Conservation (phyloP, 768 basidiomycete genomes). For the Mycena galopus region DNA sequence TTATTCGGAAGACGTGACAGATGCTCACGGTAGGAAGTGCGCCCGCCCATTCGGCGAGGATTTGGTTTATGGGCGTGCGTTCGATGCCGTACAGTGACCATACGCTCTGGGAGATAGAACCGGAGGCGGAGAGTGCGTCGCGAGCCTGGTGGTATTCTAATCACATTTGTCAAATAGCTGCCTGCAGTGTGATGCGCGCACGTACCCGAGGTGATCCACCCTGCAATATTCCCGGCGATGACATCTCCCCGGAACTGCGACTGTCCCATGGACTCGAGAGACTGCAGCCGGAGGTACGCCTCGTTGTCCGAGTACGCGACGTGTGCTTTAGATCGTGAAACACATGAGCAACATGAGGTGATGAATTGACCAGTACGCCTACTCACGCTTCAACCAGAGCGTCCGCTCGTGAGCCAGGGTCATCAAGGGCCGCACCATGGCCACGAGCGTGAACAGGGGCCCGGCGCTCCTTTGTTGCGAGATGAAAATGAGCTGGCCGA, state of each 20-base stretch:
- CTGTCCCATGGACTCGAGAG: conserved; percentile 14
- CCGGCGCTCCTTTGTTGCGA: conserved; percentile 23
- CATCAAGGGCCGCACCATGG: conserved; percentile 16
- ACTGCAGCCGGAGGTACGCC: conserved; percentile 7
- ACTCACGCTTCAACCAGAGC: conserved; percentile 24
- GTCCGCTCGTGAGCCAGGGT: background rate
- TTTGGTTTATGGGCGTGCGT: background rate
- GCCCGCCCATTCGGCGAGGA: conserved; percentile 5
- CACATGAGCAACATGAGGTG: background rate
- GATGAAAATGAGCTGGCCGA: conserved; percentile 19
- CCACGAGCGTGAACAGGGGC: conserved; percentile 7
- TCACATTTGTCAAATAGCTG: background rate
- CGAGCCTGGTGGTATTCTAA: conserved; percentile 28
- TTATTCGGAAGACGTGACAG: background rate
- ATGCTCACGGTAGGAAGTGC: conserved; percentile 27
- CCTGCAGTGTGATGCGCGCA: background rate
- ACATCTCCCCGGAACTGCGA: conserved; percentile 20
- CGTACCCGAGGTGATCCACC: conserved; percentile 29
- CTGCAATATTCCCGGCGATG: conserved; percentile 23
- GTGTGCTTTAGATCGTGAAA: conserved; percentile 5
- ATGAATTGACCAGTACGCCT: background rate
- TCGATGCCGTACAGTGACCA: conserved; percentile 24
- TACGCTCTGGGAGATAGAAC: background rate
- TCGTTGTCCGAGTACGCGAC: conserved; percentile 26
- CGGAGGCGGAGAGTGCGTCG: conserved; percentile 22